phyloP scores from a whole-genome alignment of 208 protist genomes.

The Crithidia fasciculata region DNA sequence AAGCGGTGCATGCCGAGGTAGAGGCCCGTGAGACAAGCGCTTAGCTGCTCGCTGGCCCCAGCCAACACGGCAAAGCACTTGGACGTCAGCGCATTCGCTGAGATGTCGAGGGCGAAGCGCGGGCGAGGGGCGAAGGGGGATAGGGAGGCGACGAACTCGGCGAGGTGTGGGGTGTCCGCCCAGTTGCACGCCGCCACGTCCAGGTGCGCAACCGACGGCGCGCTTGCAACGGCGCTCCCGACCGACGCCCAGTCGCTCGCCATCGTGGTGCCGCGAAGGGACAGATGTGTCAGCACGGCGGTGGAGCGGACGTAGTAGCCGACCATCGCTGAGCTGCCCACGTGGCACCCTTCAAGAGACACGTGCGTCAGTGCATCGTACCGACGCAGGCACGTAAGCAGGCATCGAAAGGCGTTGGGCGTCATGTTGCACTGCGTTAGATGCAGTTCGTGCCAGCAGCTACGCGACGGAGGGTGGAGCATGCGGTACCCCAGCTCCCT shows the following conservation, averaged over 20 bases:
- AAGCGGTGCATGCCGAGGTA: constrained; percentile 43
- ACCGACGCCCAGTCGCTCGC: constrained; percentile 41
- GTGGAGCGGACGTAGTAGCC: constrained; percentile 35
- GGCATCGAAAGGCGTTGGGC: constrained; percentile 21
- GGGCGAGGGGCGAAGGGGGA: constrained; percentile 34
- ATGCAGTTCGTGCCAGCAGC: constrained; percentile 25
- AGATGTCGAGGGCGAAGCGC: constrained; percentile 52
- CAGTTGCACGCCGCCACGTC: constrained; percentile 56
- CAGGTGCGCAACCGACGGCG: constrained; percentile 29
- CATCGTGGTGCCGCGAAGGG: constrained; percentile 52
- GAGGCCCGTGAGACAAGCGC: constrained; percentile 29
- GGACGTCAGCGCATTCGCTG: constrained; percentile 41
- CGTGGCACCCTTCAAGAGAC: constrained; percentile 50
- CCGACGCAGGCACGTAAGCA: constrained; percentile 24
- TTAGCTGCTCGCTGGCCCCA: constrained; percentile 23
- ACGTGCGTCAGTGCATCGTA: constrained; percentile 46
- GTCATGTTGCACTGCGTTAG: constrained; percentile 28
- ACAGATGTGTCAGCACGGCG: constrained; percentile 41
- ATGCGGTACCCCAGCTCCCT: constrained; percentile 41
- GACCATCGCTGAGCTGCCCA: constrained; percentile 33
- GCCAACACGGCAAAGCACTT: constrained; percentile 38
- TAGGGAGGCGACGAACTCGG: constrained; percentile 35
- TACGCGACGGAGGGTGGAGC: background rate
- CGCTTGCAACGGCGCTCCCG: constrained; percentile 36
- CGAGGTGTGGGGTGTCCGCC: constrained; percentile 39